These are phyloP conservation scores for Diplodia sapinea DNA, from an alignment of 2,329 filamentous ascomycete genomes.

Conservation along the genomic window DNA sequence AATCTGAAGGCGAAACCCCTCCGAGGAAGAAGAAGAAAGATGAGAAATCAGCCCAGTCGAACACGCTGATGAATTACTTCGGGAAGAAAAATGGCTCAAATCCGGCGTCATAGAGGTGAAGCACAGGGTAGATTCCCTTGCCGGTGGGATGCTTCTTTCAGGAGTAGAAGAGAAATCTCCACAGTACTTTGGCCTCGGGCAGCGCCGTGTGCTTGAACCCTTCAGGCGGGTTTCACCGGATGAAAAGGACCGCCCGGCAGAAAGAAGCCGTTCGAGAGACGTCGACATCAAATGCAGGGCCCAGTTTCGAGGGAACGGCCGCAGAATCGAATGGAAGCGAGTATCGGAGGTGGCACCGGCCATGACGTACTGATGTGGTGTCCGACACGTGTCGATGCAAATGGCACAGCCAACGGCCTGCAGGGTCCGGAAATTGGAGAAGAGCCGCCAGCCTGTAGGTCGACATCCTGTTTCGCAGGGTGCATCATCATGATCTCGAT, in stretches of 20 bases:
- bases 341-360: not conserved
- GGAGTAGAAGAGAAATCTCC: not conserved
- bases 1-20: constrained; percentile 45
- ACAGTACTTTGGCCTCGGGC: not conserved
- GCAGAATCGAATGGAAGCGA: not conserved
- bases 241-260: not conserved
- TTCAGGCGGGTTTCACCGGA: not conserved
- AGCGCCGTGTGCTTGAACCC: not conserved
- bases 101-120: not conserved
- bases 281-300: not conserved
- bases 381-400: not conserved
- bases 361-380: constrained; percentile 1
- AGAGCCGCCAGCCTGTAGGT: not conserved
- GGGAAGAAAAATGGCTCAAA: constrained; percentile 43
- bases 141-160: not conserved
- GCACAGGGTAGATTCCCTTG: not conserved
- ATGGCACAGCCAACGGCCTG: not conserved
- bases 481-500: constrained; percentile 8
- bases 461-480: constrained; percentile 7
- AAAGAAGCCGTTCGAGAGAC: not conserved
- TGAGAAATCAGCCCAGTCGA: constrained; percentile 54
- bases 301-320: not conserved
- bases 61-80: constrained; percentile 64
- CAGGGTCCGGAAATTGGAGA: constrained; percentile 3
- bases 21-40: constrained; percentile 41